Evolutionary conservation across 495 filamentous ascomycete genomes (phyloP), one percentile per base, ranked within the genome.

Genomic region (Lasiosphaeria ovina): DNA sequence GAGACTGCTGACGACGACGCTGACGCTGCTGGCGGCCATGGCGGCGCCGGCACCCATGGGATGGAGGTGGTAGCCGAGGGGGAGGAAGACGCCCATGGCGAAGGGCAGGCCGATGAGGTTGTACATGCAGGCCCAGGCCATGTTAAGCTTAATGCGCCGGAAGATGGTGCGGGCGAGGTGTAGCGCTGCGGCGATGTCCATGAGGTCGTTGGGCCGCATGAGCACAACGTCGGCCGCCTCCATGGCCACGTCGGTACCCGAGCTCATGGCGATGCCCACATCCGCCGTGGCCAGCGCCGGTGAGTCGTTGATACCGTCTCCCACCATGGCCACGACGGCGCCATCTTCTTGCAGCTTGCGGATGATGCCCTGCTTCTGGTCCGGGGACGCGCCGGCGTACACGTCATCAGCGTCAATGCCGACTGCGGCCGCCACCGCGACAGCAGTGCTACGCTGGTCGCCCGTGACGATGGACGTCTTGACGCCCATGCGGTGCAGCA

Each of bases 251-350:
- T 99, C 94, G 0, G 94, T 98, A 57, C 94, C 94, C 0, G 87
- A 90, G 16, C 89, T 83, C 70, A 99, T 89, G 16, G 93, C 92
- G 66, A 99, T 96, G 59, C 94, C 94, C 48, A 98, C 86, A 60
- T 92, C 84, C 35, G 94, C 92, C 2, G 92, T 96, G 14, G 93
- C 94, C 3, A 99, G 83, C 2, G 94, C 94, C 1, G 94, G 94
- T 0, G 93, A 97, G 79, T 99, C 94, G 72, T 99, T 99, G 81
- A 99, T 97, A 42, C 94, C 94, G 70, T 99, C 94, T 55, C 94
- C 94, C 31, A 98, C 94, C 94, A 99, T 98, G 64, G 91, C 94
- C 31, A 99, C 90, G 54, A 87, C 78, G 49, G 88, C 82, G 60
- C 92, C 91, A 3, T 73, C 62, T 0, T 77, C 78, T 74, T 97